Conservation (phyloP, 257 asterid genomes). For the Sherardia arvensis region DNA sequence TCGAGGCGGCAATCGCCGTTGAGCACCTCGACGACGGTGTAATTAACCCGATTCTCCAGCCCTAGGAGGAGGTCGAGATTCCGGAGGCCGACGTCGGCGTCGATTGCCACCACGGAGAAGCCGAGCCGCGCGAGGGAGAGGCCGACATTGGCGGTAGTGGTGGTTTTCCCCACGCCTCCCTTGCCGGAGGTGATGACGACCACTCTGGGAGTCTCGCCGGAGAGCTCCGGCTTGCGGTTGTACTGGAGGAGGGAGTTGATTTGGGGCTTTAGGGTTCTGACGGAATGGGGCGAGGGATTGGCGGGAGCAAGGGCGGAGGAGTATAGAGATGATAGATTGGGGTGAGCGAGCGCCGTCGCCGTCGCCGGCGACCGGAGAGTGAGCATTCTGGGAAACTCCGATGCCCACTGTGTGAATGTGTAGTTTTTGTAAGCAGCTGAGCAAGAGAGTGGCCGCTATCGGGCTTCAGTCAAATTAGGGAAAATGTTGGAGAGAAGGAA, state of each 20-base stretch:
- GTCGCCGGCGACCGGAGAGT: constrained; percentile 26
- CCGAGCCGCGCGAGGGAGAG: constrained; percentile 86
- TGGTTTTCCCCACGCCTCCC: constrained; percentile 96
- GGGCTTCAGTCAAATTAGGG: background rate
- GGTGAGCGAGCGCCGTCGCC: constrained; percentile 32
- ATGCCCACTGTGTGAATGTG: background rate
- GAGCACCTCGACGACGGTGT: constrained; percentile 88
- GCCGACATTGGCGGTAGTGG: constrained; percentile 95
- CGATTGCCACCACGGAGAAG: constrained; percentile 89
- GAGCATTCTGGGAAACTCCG: constrained; percentile 23
- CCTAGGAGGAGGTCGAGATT: constrained; percentile 93
- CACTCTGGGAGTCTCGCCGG: constrained; percentile 87
- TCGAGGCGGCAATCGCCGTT: constrained; percentile 98
- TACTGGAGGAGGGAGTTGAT: constrained; percentile 68
- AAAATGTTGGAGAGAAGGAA: background rate
- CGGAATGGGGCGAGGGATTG: constrained; percentile 1
- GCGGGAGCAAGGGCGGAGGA: constrained; percentile 18
- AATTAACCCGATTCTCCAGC: constrained; percentile 89
- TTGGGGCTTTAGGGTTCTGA: constrained; percentile 19
- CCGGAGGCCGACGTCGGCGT: constrained; percentile 94
- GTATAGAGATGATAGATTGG: constrained; percentile 36
- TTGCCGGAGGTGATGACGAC: constrained; percentile 96
- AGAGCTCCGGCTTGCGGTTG: constrained; percentile 92
- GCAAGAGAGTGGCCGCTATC: background rate
- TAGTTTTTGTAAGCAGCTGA: background rate